Evolutionary conservation across 83 land plant species (phyloP).

Genomic region (Picea abies): DNA sequence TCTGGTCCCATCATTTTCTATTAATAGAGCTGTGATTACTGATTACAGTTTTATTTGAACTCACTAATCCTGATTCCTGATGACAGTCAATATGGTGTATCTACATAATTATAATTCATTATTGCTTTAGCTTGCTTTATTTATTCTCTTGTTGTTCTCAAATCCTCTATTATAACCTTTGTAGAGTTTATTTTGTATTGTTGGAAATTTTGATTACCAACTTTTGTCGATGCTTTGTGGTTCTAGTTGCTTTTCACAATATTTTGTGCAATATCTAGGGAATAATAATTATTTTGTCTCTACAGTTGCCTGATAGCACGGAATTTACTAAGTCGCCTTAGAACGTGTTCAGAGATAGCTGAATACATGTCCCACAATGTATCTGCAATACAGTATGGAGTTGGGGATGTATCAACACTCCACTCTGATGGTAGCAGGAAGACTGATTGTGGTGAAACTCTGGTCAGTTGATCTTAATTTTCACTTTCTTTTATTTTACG

Average conservation of each 20-base stretch:
- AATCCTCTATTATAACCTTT: not conserved
- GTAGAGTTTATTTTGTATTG: not conserved
- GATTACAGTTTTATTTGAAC: too few relatives aligned
- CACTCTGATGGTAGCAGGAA: constrained; percentile 50
- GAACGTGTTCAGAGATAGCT: constrained; percentile 89
- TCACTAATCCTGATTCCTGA: not conserved
- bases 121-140: not conserved
- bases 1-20: not conserved
- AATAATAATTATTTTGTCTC: not conserved
- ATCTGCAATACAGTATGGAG: constrained; percentile 34
- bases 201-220: not conserved
- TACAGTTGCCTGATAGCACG: constrained; percentile 93
- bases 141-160: not conserved
- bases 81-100: not conserved
- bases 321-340: constrained; percentile 83
- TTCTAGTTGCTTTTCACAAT: not conserved
- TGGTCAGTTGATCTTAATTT: constrained; percentile 34
- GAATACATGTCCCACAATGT: constrained; percentile 64
- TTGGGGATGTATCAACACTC: constrained; percentile 29
- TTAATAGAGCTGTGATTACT: too few relatives aligned
- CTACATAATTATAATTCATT: not conserved
- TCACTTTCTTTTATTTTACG: not conserved
- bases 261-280: not conserved
- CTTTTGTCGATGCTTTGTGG: not conserved
- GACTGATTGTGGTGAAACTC: constrained; percentile 38